A percentile compares a stretch with the other conserved stretches of the same genome.
These are phyloP conservation scores for Exophiala dermatitidis DNA, from an alignment of 2,329 filamentous ascomycete species.

Conservation along the genomic window DNA sequence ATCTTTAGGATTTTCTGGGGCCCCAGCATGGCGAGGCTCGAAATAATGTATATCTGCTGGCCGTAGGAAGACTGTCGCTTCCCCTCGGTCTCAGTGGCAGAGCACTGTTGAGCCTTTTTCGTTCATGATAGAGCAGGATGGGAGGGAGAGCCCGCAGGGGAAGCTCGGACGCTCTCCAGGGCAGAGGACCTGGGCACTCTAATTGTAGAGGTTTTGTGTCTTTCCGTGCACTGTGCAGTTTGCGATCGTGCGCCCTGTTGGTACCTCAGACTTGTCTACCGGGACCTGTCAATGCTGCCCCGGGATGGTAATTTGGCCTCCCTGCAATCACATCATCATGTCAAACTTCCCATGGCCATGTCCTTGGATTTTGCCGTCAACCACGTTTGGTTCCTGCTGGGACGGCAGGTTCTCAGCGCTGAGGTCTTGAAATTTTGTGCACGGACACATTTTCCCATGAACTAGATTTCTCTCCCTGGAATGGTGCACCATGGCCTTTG, in stretches of 20 bases:
- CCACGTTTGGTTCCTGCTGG: slow-evolving; percentile 15
- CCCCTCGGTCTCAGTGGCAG: too few species aligned
- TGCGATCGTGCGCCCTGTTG: too few species aligned
- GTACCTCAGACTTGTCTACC: background rate
- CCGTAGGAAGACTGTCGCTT: too few species aligned
- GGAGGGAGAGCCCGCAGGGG: too few species aligned
- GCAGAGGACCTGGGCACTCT: too few species aligned
- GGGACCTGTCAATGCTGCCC: slow-evolving; percentile 3
- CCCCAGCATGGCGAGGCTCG: too few species aligned
- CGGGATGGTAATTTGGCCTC: slow-evolving; percentile 1
- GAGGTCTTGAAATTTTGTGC: background rate
- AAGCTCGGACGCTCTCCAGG: too few species aligned
- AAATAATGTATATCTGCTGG: too few species aligned
- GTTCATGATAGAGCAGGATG: too few species aligned
- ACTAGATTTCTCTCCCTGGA: background rate
- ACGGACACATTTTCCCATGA: background rate
- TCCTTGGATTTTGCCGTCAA: slow-evolving; percentile 18
- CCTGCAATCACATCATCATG: slow-evolving; percentile 11
- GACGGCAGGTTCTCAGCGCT: background rate
- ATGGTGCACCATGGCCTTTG: slow-evolving; percentile 8
- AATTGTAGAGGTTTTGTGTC: too few species aligned
- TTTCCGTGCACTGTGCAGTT: background rate
- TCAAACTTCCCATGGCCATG: slow-evolving; percentile 16
- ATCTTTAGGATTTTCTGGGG: too few species aligned
- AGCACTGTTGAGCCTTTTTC: too few species aligned